Base-by-base conservation (phyloP, 768 basidiomycete genomes). In the Mycena rebaudengoi region DNA sequence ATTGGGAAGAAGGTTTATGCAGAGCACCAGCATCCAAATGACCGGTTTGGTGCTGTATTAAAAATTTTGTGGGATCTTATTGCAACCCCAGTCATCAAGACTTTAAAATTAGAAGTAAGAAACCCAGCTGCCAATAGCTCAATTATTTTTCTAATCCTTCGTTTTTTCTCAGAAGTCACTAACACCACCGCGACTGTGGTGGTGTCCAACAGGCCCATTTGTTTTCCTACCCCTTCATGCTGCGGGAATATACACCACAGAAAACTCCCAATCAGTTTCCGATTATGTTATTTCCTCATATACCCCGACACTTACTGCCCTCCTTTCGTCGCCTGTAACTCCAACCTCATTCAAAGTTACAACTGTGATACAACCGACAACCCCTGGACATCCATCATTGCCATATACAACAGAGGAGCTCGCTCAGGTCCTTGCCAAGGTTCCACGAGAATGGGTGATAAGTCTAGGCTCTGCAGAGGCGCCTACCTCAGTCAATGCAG, bases 281-380 rank as follows among this genome's bases (percentile, higher is more conserved):
- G 60, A 69, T 37, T 70, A 54, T 57, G 64, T 65, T 1, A 62
- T 64, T 43, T 68, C 70, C 10, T 71, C 69, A 7, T 71, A 70
- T 33, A 68, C 64, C 3, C 69, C 66, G 65, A 70, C 72, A 3
- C 52, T 54, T 6, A 41, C 52, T 8, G 52, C 40, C 10, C 52
- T 54, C 20, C 37, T 54, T n/a, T 5, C 26, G 2, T 25, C 49
- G 2, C n/a, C 30, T 33, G 4, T 33, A 6, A 35, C 25, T 51
- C n/a, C 12, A 10, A 14, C 29, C n/a, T 25, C 25, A 5, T 6
- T 20, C 30, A 51, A 23, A 37, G 25, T 33, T 25, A 54, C 52
- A 23, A 40, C 26, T 5, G 37, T 54, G 12, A 43, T 43, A 5
- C 52, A 54, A 30, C 52, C 52, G 16, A 43, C 37, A 6, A 41